phyloP scores from a whole-genome alignment of 257 asterid genomes.

The Marsdenia floribunda region DNA sequence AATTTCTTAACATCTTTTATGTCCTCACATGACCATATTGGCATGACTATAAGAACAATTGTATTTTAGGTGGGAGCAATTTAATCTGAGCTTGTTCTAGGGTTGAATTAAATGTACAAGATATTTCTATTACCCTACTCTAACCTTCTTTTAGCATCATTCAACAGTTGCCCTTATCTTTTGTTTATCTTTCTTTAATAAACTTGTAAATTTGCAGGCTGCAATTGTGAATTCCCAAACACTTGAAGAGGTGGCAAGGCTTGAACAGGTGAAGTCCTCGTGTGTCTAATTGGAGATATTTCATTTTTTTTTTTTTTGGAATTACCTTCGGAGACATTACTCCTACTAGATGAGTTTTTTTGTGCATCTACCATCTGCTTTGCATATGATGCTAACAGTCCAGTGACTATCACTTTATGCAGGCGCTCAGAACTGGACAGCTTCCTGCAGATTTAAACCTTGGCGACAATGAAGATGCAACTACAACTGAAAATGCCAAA shows the following conservation, averaged over 20 bases:
- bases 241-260: conserved; percentile 98
- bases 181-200: neutral
- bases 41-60: neutral
- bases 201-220: conserved; percentile 60
- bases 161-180: conserved; percentile 3
- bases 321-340: neutral
- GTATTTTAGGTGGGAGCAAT: neutral
- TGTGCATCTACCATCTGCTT: conserved; percentile 2
- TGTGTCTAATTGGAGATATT: neutral
- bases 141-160: neutral
- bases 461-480: conserved; percentile 32
- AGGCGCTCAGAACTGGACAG: conserved; percentile 96
- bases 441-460: conserved; percentile 79
- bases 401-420: conserved; percentile 17
- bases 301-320: neutral
- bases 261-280: conserved; percentile 73
- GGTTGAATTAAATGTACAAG: neutral
- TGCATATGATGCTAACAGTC: conserved; percentile 10
- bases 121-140: neutral
- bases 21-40: neutral
- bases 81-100: neutral
- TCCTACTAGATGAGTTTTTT: conserved; percentile 5
- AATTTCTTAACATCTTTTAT: neutral
- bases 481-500: conserved; percentile 38
- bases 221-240: conserved; percentile 96